Base-by-base conservation (phyloP, 805 yeast species). In the Torulaspora indica region DNA sequence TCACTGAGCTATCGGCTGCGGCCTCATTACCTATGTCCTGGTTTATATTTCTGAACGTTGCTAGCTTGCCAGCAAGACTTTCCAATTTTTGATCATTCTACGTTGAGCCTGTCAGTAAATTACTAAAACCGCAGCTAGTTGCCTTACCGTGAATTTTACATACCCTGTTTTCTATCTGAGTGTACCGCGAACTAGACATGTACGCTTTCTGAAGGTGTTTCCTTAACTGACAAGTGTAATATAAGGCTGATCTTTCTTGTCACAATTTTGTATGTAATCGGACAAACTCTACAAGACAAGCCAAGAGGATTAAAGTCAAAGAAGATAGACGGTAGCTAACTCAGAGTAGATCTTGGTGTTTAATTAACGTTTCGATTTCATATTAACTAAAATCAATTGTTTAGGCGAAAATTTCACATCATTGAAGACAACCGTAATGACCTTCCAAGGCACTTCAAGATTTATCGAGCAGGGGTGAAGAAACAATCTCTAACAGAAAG, bases 11-110 rank as follows among this genome's bases (percentile, higher is more conserved):
- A 48, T 77, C 81, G 42, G 79, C 79, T 14, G 73, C 70, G 1
- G 91, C 84, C 52, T 79, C 82, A 43, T 69, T 65, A 53, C 82
- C 78, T 29, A 84, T 81, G 47, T 84, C 91, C 50, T 76, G 76
- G 41, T 87, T 83, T 20, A 85, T 78, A 44, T 71, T 70, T 47
- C 85, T 74, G 53, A 84, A 75, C 1, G 81, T 72, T 1, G 86
- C 74, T 30, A 84, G 68, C 59, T 84, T 84, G 40, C 74, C 71
- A 2, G 90, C 85, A 17, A 84, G 70, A 49, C 73, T 75, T 49
- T 82, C 76, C 49, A 84, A 71, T 48, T 81, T 73, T 29, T 69
- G 68, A 58, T 84, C 85, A 64, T 85, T 85, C 72, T 82, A 12
- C 18, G 5, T 15, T 31, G 20, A 31, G 20, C 10, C 18, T 7